Evolutionary conservation across 73 alveolate species (phyloP), one percentile per base, ranked within the genome.

Genomic region (Paramecium sexaurelia): DNA sequence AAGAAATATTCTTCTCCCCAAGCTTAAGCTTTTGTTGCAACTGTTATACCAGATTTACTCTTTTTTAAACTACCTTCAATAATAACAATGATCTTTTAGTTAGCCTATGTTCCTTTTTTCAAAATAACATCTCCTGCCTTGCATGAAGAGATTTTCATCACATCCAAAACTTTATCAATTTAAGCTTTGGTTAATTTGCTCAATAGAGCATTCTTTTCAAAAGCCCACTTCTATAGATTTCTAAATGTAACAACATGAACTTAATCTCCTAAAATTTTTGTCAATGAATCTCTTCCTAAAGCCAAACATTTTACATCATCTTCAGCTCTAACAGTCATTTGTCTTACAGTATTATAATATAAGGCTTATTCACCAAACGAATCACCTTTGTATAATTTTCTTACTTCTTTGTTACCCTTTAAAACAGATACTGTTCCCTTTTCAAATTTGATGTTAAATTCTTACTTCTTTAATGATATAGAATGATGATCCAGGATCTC

Each of bases 1-100:
- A 86, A 67, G 78, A 86, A 61, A 35, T 86, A 86, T 66, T 86
- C 93, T 40, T 86, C 93, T 29, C 93, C 93, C 93, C 93, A 86
- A 20, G 93, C 93, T 66, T 86, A 51, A 10, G 93, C 93, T 39
- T 86, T 86, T 22, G 93, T 61, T 0, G 93, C 93, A 10, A 86
- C 93, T 2, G 87, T 61, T 29, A 86, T 86, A 57, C 93, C 93
- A 36, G 87, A 61, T 75, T 86, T 86, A 17, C 86, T 55, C 75
- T 86, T 86, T 55, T 86, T 86, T 19, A 86, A 41, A 66, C 86
- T 55, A 22, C 93, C 93, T 37, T 86, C 93, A 86, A 86, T 86
- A 57, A 86, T 86, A 20, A 86, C 93, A 35, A 86, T 75, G 20
- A 86, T 86, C 22, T 61, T 86, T 61, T 86, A 43, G 33, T 86